phyloP scores from a whole-genome alignment of 2,329 filamentous ascomycete genomes.

The Rutstroemia sp. region DNA sequence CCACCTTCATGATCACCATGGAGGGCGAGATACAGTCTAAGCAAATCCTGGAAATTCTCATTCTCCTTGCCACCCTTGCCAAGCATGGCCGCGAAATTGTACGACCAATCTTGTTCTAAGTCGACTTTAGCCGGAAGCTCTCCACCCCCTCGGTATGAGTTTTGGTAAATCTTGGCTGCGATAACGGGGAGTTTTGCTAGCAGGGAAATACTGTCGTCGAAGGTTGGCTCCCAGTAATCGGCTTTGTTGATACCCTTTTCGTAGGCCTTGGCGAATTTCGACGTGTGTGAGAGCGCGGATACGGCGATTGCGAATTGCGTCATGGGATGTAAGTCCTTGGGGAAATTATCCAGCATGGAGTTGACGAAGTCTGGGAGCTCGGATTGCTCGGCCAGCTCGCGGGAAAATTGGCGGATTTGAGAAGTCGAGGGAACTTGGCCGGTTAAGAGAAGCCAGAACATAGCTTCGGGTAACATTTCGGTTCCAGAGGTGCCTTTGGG shows the following conservation, averaged over 20 bases:
- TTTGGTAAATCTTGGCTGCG: constrained; percentile 96
- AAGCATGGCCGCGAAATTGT: constrained; percentile 96
- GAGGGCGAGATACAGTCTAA: constrained; percentile 88
- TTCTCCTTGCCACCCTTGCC: constrained; percentile 84
- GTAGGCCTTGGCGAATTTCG: constrained; percentile 88
- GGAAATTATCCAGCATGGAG: constrained; percentile 85
- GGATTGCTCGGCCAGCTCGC: constrained; percentile 80
- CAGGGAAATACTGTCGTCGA: constrained; percentile 88
- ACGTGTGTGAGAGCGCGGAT: constrained; percentile 91
- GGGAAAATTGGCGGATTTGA: constrained; percentile 77
- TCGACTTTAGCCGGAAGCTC: constrained; percentile 72
- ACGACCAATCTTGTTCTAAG: constrained; percentile 86
- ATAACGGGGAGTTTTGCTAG: constrained; percentile 95
- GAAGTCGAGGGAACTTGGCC: constrained; percentile 78
- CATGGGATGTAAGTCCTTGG: constrained; percentile 90
- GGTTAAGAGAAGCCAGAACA: constrained; percentile 98
- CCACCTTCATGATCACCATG: constrained; percentile 98
- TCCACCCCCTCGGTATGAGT: constrained; percentile 72
- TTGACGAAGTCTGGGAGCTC: constrained; percentile 75
- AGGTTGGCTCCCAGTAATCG: constrained; percentile 98
- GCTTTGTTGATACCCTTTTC: constrained; percentile 87
- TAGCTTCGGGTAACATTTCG: constrained; percentile 96
- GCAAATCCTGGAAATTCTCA: constrained; percentile 89
- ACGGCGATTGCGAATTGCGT: constrained; percentile 95
- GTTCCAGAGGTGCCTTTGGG: constrained; percentile 88